A percentile compares a stretch with the other conserved stretches of the same genome.
phyloP scores from a whole-genome alignment of 768 basidiomycete genomes.

The Lactarius sp. region DNA sequence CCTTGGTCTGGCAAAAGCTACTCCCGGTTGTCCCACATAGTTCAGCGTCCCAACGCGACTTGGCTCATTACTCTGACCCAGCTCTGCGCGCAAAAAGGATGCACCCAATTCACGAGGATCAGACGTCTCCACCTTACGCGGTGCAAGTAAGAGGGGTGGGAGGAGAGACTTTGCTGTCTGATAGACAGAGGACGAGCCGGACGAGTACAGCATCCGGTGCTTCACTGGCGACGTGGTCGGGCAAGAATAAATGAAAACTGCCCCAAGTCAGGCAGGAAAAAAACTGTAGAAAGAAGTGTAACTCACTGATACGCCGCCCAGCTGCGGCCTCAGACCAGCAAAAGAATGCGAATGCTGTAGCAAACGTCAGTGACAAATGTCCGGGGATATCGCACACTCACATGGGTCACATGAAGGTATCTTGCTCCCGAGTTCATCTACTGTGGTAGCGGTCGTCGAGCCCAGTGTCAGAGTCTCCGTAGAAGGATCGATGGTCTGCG shows the following conservation, averaged over 20 bases:
- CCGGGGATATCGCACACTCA: constrained; percentile 28
- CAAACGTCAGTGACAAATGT: constrained; percentile 15
- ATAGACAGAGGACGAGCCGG: constrained; percentile 54
- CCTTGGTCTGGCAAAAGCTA: constrained; percentile 63
- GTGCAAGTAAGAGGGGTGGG: constrained; percentile 38
- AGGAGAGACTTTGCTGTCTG: constrained; percentile 51
- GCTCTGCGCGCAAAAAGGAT: constrained; percentile 52
- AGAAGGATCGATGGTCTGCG: constrained; percentile 60
- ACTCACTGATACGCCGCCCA: constrained; percentile 57
- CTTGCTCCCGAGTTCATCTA: constrained; percentile 42
- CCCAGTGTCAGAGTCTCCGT: constrained; percentile 54
- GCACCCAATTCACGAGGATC: constrained; percentile 70
- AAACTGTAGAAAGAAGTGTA: not conserved
- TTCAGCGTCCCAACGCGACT: constrained; percentile 25
- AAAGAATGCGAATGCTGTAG: constrained; percentile 55
- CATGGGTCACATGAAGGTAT: constrained; percentile 59
- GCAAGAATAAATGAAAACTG: constrained; percentile 92
- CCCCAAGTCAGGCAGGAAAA: constrained; percentile 3
- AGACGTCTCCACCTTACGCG: constrained; percentile 78
- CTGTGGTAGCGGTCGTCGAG: constrained; percentile 37
- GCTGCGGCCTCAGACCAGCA: constrained; percentile 53
- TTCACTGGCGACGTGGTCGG: constrained; percentile 78
- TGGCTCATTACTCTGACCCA: constrained; percentile 37
- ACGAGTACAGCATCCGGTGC: constrained; percentile 85
- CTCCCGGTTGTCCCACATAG: constrained; percentile 34